phyloP scores from a whole-genome alignment of 2,329 filamentous ascomycete species.

The Apiospora pterosperma region DNA sequence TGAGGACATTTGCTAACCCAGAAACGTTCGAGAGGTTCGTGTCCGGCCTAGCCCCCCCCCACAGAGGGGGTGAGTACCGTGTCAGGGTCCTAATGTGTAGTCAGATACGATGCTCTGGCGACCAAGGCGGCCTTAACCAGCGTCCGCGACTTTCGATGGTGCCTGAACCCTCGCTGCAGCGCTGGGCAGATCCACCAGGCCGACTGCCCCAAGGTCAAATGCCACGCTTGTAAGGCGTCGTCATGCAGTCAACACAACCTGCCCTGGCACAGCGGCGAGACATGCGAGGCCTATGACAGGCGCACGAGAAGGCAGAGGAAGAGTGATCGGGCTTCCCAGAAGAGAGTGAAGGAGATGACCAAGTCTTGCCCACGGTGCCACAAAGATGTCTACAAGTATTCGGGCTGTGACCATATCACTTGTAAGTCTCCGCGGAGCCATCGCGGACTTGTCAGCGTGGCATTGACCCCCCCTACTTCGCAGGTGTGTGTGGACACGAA shows the following conservation, averaged over 20 bases:
- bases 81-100: not conserved
- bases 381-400: conserved; percentile 30
- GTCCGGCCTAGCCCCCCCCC: not conserved
- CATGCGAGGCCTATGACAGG: conserved; percentile 33
- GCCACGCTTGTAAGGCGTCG: conserved; percentile 25
- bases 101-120: conserved; percentile 30
- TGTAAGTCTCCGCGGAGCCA: conserved; percentile 24
- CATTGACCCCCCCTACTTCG: conserved; percentile 6
- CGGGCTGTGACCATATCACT: conserved; percentile 38
- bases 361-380: conserved; percentile 34
- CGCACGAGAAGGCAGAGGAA: conserved; percentile 23
- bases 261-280: conserved; percentile 34
- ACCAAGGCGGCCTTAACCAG: conserved; percentile 26
- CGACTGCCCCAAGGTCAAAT: conserved; percentile 29
- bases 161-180: conserved; percentile 30
- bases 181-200: conserved; percentile 34
- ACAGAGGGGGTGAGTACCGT: not conserved
- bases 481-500: conserved; percentile 33
- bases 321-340: conserved; percentile 31
- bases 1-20: conserved; percentile 22
- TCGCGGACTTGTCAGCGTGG: not conserved
- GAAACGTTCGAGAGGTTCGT: conserved; percentile 21
- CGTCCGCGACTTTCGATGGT: conserved; percentile 33
- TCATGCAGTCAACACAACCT: conserved; percentile 33
- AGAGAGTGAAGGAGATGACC: conserved; percentile 27